Evolutionary conservation across 2,329 filamentous ascomycete genomes (phyloP), one percentile per base, ranked within the genome.

Genomic region (Pseudomassariella vexata): DNA sequence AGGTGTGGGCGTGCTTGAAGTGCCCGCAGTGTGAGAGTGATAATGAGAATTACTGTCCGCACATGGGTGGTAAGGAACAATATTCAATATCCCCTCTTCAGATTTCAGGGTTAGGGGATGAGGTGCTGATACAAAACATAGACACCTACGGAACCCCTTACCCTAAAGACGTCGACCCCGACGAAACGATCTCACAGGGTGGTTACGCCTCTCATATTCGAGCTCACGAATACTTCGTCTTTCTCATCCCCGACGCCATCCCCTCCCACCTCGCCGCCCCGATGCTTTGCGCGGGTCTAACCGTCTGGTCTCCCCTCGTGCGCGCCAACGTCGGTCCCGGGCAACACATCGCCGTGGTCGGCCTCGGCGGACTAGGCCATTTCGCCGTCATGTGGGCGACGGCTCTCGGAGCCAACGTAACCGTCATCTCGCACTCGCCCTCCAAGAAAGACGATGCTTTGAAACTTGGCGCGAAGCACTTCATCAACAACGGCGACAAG

Each of bases 241-340:
- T 77, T 45, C 70, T 69, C 40, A 73, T 78, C 22, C 73, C 73
- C 0, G 70, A 75, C n/a, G 53, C 49, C 1, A 55, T 78, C 8
- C 54, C 63, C 6, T 64, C 64, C 0, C 63, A 68, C 19, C 49
- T 63, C 2, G 70, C 66, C 0, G 73, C 83, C 2, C 84, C 85
- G 1, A 77, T 92, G 64, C 67, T 90, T 18, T 90, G 85, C 50
- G 85, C 78, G 2, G 85, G 86, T 2, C 69, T 90, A 32, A 92
- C 85, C 0, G 72, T 81, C 0, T 92, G 74, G 51, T 72, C 73
- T 5, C 85, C 85, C 0, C 58, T 92, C 11, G 70, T 70, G 30
- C 70, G 79, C 18, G 77, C 83, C 21, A 76, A 74, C 2, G 70
- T 76, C 20, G 84, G 84, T 0, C 79, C 80, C 0, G 84, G 83